phyloP scores from a whole-genome alignment of 495 filamentous ascomycete genomes.

The Talaromyces thailandensis region DNA sequence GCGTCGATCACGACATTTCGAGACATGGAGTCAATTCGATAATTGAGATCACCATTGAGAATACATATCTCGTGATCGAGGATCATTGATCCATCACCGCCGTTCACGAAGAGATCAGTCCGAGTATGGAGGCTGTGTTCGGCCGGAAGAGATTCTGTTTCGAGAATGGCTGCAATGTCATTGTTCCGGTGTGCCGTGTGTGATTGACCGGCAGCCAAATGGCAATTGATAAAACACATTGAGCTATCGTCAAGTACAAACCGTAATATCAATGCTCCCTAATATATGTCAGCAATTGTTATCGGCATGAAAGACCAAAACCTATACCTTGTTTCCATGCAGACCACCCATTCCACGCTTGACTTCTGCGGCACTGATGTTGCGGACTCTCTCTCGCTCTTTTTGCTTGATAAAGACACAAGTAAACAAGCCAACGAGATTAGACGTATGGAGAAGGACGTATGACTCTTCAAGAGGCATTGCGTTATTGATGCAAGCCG shows the following conservation, averaged over 20 bases:
- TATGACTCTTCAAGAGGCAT: constrained; percentile 76
- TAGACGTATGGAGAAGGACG: constrained; percentile 76
- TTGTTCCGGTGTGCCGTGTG: constrained; percentile 86
- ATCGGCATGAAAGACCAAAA: not conserved
- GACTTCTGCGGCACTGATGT: constrained; percentile 70
- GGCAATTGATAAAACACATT: constrained; percentile 94
- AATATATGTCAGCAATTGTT: not conserved
- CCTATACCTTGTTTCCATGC: constrained; percentile 80
- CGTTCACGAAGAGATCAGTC: constrained; percentile 71
- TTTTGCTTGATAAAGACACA: constrained; percentile 86
- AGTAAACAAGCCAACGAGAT: constrained; percentile 87
- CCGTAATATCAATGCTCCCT: constrained; percentile 84
- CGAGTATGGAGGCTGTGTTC: constrained; percentile 52
- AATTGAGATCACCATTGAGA: constrained; percentile 93
- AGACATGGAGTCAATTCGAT: constrained; percentile 95
- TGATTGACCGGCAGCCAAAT: constrained; percentile 88
- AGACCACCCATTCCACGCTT: constrained; percentile 92
- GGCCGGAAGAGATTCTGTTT: constrained; percentile 59
- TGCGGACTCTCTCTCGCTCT: constrained; percentile 63
- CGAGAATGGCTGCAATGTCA: constrained; percentile 85
- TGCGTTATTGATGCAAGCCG: constrained; percentile 67
- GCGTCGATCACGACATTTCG: constrained; percentile 83
- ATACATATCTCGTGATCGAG: constrained; percentile 96
- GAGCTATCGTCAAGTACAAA: constrained; percentile 89
- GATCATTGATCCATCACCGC: constrained; percentile 92